phyloP scores from a whole-genome alignment of 148 eudicot genomes.

The Salicornia ramosissima region DNA sequence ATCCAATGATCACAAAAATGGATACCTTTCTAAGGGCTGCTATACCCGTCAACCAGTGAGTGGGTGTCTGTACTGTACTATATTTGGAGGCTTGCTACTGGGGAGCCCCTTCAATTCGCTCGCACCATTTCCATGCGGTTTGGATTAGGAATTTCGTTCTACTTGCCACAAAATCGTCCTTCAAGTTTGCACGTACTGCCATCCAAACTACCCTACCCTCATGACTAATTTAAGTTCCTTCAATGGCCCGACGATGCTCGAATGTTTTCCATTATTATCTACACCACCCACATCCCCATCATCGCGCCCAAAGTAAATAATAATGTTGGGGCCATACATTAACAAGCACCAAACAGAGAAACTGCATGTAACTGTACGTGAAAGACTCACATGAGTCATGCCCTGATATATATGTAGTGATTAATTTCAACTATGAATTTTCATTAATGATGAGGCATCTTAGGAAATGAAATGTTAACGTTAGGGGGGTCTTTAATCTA shows the following conservation, averaged over 20 bases:
- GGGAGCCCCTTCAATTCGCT: constrained; percentile 73
- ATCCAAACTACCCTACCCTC: constrained; percentile 35
- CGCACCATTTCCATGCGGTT: constrained; percentile 62
- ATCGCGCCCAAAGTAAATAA: constrained; percentile 65
- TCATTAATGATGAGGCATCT: too few relatives aligned
- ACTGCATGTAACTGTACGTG: too few relatives aligned
- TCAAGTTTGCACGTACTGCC: constrained; percentile 58
- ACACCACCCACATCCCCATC: constrained; percentile 73
- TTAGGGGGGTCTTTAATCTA: too few relatives aligned
- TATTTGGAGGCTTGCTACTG: constrained; percentile 74
- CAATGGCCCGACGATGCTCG: constrained; percentile 59
- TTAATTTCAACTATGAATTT: too few relatives aligned
- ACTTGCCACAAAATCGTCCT: constrained; percentile 75
- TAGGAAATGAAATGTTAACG: too few relatives aligned
- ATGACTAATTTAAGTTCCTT: constrained; percentile 54
- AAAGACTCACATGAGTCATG: too few relatives aligned
- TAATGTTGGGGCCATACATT: constrained; percentile 47
- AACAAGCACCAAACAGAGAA: constrained; percentile 77
- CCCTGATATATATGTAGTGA: too few relatives aligned
- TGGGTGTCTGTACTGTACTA: constrained; percentile 80
- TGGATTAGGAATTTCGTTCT: constrained; percentile 69
- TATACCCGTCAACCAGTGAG: constrained; percentile 69
- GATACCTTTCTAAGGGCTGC: constrained; percentile 66
- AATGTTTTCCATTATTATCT: constrained; percentile 37
- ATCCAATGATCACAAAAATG: constrained; percentile 45